Base-by-base conservation (phyloP, 2,329 filamentous ascomycete genomes). In the Microsporum ferrugineum region DNA sequence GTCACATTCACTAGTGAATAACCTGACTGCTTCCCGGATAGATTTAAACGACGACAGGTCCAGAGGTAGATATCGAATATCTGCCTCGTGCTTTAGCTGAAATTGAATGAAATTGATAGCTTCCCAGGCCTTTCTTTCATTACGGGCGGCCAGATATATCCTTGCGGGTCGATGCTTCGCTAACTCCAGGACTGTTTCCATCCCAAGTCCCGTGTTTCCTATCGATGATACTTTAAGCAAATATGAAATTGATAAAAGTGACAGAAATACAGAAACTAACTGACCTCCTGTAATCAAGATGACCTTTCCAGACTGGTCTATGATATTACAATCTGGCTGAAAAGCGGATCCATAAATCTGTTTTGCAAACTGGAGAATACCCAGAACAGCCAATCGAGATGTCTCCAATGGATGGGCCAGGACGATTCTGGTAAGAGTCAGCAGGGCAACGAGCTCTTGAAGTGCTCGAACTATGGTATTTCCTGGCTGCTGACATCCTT, bases 101-200 rank as follows among this genome's bases (percentile, higher is more conserved):
- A 76, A 67, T n/a, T 49, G 41, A 62, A 77, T 73, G 2, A 73
- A 70, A 14, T 77, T 69, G 47, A 82, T 77, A 6, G 76, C 73
- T 5, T 76, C 72, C 23, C 73, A 76, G 8, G 76, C 76, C 53
- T 76, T 72, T 47, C 68, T 65, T 57, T 71, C 71, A 23, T 73
- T 78, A 53, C 81, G 78, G 1, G 80, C 80, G 12, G 76, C 80
- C 62, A 85, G 76, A 71, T 80, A 84, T 63, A 84, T 79, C 61
- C 81, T 77, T 0, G 72, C 71, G 1, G 82, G 80, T 5, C 73
- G 68, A 67, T 83, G 81, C 61, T 72, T 73, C n/a, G 77, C 77
- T 49, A 82, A 73, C 59, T 78, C 74, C 39, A 75, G 66, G 49
- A 81, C 69, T 5, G 78, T 77, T 65, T 79, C 75, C 68, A 74